Conservation (phyloP, 352 stramenopile genomes). For the Phytophthora meadii region DNA sequence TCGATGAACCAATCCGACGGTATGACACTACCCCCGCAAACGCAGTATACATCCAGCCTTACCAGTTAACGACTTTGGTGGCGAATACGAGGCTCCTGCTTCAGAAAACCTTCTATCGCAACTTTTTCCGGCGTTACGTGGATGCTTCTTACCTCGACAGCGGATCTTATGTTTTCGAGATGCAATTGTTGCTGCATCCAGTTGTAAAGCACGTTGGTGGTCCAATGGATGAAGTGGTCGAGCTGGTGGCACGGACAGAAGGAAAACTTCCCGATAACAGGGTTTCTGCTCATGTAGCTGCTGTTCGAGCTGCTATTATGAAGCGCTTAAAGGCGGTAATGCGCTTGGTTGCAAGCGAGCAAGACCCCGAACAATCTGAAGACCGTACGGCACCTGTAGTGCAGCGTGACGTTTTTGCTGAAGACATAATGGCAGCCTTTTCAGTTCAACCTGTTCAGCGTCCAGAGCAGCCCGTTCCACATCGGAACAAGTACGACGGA, state of each 20-base stretch:
- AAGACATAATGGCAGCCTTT: neutral
- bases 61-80: neutral
- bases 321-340: neutral
- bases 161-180: neutral
- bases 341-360: neutral
- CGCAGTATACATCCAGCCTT: neutral
- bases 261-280: neutral
- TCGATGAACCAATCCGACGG: neutral
- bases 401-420: neutral
- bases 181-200: slow-evolving; percentile 2
- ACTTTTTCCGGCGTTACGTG: slow-evolving; percentile 3
- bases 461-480: neutral
- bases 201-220: slow-evolving; percentile 2
- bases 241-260: neutral
- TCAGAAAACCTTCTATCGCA: neutral
- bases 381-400: neutral
- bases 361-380: neutral
- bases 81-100: neutral
- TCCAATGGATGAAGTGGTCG: neutral
- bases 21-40: slow-evolving; percentile 2
- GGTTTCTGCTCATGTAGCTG: neutral
- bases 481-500: neutral
- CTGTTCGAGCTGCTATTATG: neutral
- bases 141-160: neutral
- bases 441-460: neutral